Base-by-base conservation (phyloP, 176 grass and related monocot species). In the Pontederia paniculata region DNA sequence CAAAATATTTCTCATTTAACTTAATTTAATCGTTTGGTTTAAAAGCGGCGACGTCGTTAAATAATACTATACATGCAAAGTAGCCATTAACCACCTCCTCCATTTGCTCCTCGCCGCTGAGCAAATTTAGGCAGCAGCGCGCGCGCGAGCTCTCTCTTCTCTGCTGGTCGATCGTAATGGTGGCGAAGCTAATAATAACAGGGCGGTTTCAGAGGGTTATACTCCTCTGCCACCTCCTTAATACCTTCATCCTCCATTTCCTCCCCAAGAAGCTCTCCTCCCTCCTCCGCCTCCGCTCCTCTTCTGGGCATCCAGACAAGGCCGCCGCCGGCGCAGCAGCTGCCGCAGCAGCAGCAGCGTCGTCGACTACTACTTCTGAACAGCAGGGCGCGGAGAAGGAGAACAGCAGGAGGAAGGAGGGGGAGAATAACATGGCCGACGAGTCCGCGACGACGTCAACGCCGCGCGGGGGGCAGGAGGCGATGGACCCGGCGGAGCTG, bases 211-310 rank as follows among this genome's bases (percentile, higher is more conserved):
- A 37, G 28, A 37, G 58, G 42, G 44, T 61, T 18, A 44, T 15
- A 37, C 58, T 61, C 58, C 9, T 61, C 42, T 61, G 41, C n/a
- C 58, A 61, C 17, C 37, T 19, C 42, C 17, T 61, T 12, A 44
- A 21, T 23, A 41, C 44, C 44, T 17, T 46, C 16, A 17, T 63
- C 44, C 60, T 46, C 44, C 44, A 9, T 42, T 12, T 63, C 42
- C 12, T 63, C 28, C 60, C 60, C 15, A 18, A 42, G 56, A 59
- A 42, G 13, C 56, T 59, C 31, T 10, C n/a, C 56, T 59, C 56
- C 28, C 56, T 59, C 15, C 31, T 59, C 56, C 13, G 12, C 21
- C 56, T 59, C 56, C 13, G 12, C 21, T 23, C 28, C 3, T 21
- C 42, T 4, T 45, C 42, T 21, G 44, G 58, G 58, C 42, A 62